These are phyloP conservation scores for Penicillium parvum DNA, from an alignment of 495 filamentous ascomycete genomes.

Conservation along the genomic window DNA sequence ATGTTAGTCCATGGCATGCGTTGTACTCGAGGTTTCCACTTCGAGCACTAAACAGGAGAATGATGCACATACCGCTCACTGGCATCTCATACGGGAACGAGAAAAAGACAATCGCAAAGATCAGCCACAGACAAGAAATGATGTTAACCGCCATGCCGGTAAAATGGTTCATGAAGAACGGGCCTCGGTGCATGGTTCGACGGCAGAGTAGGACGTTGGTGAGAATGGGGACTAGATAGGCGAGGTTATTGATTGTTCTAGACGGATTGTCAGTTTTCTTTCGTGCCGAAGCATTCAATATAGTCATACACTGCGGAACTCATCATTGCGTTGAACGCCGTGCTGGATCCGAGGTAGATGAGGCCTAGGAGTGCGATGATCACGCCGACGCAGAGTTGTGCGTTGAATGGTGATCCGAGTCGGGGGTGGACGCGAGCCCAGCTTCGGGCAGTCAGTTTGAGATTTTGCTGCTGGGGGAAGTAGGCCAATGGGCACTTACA, in stretches of 20 bases:
- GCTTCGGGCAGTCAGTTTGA: conserved; percentile 9
- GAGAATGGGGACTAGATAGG: conserved; percentile 32
- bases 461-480: too few species aligned
- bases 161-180: conserved; percentile 25
- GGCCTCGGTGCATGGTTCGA: conserved; percentile 32
- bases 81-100: conserved; percentile 65
- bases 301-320: conserved; percentile 50
- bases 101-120: conserved; percentile 58
- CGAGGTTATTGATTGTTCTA: conserved; percentile 37
- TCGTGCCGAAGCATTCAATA: not conserved
- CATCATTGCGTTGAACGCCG: conserved; percentile 65
- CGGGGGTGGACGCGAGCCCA: conserved; percentile 26
- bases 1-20: not conserved
- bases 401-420: conserved; percentile 45
- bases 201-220: conserved; percentile 33
- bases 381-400: conserved; percentile 56
- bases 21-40: not conserved
- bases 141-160: conserved; percentile 34
- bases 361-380: conserved; percentile 61
- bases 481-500: conserved; percentile 24
- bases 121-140: conserved; percentile 30
- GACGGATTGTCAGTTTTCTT: conserved; percentile 1
- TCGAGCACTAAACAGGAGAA: too few species aligned
- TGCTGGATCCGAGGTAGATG: conserved; percentile 63
- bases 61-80: conserved; percentile 28